Evolutionary conservation across 768 basidiomycete species (phyloP).

Genomic region (Phlegmacium glaucopus): DNA sequence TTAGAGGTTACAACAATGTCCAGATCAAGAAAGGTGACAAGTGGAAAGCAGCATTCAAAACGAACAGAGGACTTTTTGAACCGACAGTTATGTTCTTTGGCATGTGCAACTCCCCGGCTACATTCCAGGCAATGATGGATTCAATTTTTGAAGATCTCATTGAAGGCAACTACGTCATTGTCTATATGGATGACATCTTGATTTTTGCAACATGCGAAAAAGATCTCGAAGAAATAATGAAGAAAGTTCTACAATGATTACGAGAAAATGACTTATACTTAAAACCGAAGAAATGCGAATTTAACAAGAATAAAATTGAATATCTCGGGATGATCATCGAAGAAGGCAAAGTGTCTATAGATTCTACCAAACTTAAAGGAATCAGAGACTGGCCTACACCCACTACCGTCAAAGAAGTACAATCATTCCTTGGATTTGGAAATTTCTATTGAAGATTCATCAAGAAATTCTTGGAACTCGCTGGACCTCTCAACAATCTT

Average conservation of each 20-base stretch:
- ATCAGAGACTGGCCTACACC: conserved; percentile 30
- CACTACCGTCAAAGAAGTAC: conserved; percentile 25
- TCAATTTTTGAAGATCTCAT: conserved; percentile 22
- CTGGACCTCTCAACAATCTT: conserved; percentile 17
- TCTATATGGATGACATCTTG: conserved; percentile 32
- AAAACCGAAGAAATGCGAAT: conserved; percentile 37
- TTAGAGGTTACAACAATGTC: conserved; percentile 32
- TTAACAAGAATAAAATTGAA: conserved; percentile 25
- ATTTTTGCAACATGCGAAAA: too few species aligned
- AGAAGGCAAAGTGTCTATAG: conserved; percentile 22
- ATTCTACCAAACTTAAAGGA: conserved; percentile 27
- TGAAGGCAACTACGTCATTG: too few species aligned
- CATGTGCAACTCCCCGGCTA: conserved; percentile 29
- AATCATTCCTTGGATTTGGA: conserved; percentile 37
- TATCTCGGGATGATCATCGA: conserved; percentile 31
- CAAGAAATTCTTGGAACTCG: conserved; percentile 22
- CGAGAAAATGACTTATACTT: conserved; percentile 29
- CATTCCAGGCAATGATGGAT: conserved; percentile 34
- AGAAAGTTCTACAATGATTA: conserved; percentile 19
- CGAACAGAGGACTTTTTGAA: conserved; percentile 15
- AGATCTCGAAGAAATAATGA: conserved; percentile 1
- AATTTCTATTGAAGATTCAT: conserved; percentile 37
- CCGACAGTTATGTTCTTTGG: conserved; percentile 36
- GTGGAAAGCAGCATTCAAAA: conserved; percentile 39
- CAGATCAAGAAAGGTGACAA: conserved; percentile 32